Evolutionary conservation across 306 rosid species (phyloP).

Genomic region (Trifolium subterraneum): DNA sequence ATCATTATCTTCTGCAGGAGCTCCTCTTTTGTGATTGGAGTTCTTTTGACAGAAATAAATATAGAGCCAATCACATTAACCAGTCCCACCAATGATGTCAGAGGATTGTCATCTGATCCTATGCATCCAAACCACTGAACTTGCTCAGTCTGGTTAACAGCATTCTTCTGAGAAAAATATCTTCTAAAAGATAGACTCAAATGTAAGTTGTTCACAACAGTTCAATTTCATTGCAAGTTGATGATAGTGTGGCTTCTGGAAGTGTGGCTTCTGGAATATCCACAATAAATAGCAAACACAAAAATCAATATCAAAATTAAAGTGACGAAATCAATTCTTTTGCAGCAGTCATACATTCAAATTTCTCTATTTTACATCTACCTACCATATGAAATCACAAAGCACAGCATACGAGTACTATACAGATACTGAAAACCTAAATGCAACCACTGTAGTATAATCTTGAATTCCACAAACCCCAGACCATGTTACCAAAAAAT

Average conservation of each 20-base stretch:
- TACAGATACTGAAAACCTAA: too few relatives aligned
- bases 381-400: too few relatives aligned
- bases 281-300: slow-evolving; percentile 21
- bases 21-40: slow-evolving; percentile 71
- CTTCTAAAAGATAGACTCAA: slow-evolving; percentile 42
- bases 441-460: too few relatives aligned
- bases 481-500: too few relatives aligned
- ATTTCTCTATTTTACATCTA: too few relatives aligned
- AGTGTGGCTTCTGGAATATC: slow-evolving; percentile 64
- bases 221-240: neutral
- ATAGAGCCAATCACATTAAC: slow-evolving; percentile 61
- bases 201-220: slow-evolving; percentile 31
- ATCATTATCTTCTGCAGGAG: slow-evolving; percentile 70
- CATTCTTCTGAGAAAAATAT: slow-evolving; percentile 51
- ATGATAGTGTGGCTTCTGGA: slow-evolving; percentile 32
- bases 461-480: too few relatives aligned
- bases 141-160: slow-evolving; percentile 41
- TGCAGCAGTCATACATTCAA: slow-evolving; percentile 16
- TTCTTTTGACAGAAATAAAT: slow-evolving; percentile 56
- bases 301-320: neutral
- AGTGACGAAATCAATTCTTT: neutral
- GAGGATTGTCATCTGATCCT: slow-evolving; percentile 27
- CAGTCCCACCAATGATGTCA: slow-evolving; percentile 53
- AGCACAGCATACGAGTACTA: too few relatives aligned
- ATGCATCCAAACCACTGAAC: slow-evolving; percentile 34